Base-by-base conservation (phyloP, 2,329 filamentous ascomycete genomes). In the Pseudogymnoascus sp. region DNA sequence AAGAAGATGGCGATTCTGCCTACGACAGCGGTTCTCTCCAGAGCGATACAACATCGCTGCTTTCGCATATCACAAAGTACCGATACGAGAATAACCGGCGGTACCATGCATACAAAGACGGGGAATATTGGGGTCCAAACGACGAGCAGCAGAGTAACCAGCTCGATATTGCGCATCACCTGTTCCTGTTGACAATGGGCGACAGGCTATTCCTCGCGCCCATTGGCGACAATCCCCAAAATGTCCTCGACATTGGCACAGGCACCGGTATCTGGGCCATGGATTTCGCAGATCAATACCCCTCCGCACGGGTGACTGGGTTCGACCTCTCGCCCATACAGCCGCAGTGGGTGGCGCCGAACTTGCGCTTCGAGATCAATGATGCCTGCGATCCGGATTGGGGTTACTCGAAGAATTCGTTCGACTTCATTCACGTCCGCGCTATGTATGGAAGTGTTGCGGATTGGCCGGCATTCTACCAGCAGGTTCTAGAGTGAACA, bases 301-400 rank as follows among this genome's bases (percentile, higher is more conserved):
- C 75, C n/a, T 59, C 69, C 7, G 68, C 71, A 8, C 41, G 66
- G 25, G 70, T 74, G 6, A 63, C 70, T 16, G 72, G 71, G 25
- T 71, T 68, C 45, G 74, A 75, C 45, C 67, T 75, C 25, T 74
- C 71, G 12, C 71, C 71, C 31, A 73, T 72, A 31, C 72, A 75
- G 55, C 72, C 73, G 7, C 75, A 75, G 14, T 79, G 79, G 71
- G 80, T 86, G 5, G 84, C 85, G 0, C 76, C 79, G 49, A 89
- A 89, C 68, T 82, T 84, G 65, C 79, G 81, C 61, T 89, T 88
- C 67, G 79, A 86, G 58, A 80, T 89, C 60, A 86, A 89, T 69
- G 86, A 89, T 69, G 82, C 81, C 33, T 76, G 80, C 21, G 71
- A 75, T 37, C 66, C 69, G 14, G 65, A 69, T 28, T 78, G 76